A percentile compares a stretch with the other conserved stretches of the same genome.
Evolutionary conservation across 75 land plant species (phyloP).

Genomic region (Adiantum capillusveneris): DNA sequence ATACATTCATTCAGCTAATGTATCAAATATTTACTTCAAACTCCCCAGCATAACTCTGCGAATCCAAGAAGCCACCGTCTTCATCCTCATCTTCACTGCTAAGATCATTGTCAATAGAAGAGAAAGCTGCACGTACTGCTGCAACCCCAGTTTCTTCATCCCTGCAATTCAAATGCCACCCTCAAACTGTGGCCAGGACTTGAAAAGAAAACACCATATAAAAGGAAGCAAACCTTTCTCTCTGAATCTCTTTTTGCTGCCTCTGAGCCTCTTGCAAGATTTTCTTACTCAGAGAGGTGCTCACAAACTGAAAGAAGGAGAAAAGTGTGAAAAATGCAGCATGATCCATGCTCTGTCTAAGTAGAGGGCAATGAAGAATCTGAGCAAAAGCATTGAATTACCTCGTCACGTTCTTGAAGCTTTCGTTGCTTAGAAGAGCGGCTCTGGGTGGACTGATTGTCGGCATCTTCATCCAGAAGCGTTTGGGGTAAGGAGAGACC

Average conservation of each 20-base stretch:
- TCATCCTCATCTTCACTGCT: constrained; percentile 48
- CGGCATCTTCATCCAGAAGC: constrained; percentile 15
- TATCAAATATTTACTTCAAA: constrained; percentile 22
- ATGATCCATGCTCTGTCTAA: too few relatives aligned
- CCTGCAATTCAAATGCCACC: constrained; percentile 3
- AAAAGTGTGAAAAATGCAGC: not conserved
- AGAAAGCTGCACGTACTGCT: constrained; percentile 29
- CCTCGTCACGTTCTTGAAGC: constrained; percentile 21
- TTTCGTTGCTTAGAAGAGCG: constrained; percentile 9
- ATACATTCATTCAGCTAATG: not conserved
- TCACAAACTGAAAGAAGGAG: not conserved
- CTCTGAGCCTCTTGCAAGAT: constrained; percentile 64
- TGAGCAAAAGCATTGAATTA: too few relatives aligned
- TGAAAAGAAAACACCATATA: not conserved
- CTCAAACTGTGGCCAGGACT: not conserved
- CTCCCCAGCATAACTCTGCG: constrained; percentile 41
- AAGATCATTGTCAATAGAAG: constrained; percentile 13
- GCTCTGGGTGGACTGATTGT: constrained; percentile 1
- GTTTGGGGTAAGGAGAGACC: constrained; percentile 9
- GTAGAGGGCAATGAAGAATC: too few relatives aligned
- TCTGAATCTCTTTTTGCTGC: constrained; percentile 72
- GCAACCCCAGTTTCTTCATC: constrained; percentile 46
- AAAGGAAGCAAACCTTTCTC: constrained; percentile 35
- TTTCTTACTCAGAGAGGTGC: constrained; percentile 43
- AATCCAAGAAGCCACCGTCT: constrained; percentile 53